Evolutionary conservation across 306 rosid genomes (phyloP), one percentile per base, ranked within the genome.

Genomic region (Cercis canadensis): DNA sequence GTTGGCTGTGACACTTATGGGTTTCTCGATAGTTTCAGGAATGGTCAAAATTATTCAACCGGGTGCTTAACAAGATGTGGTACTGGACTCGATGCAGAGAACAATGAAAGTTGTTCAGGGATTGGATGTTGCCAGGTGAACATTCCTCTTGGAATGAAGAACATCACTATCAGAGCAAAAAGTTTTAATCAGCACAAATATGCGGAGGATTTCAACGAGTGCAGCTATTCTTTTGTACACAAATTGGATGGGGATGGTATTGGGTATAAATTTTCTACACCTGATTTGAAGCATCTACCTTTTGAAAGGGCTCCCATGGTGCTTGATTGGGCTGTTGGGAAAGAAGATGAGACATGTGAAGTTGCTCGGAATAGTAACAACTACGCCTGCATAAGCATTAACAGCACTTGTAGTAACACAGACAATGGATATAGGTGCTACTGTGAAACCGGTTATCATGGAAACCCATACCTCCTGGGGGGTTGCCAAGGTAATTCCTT

Each of bases 301-400:
- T 0, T 3, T 14, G 0, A 15, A 13, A 56, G 0, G 11, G 11
- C 63, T 8, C 84, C 82, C 0, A 2, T 46, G 29, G 81, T 87
- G 6, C 49, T 79, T n/a, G 83, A 84, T 62, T 87, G 92, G 92
- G 65, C 57, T 10, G 76, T 74, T 3, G 29, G 2, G 3, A 24
- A 1, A 24, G 79, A 75, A 21, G 14, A 58, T 0, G 3, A 24
- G 9, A 62, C 45, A 2, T 81, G 91, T 46, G 0, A 4, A 0
- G 7, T 15, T 0, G 77, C 67, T 11, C 1, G 21, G 5, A 39
- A 49, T 1, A 55, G 14, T 17, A 12, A 45, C n/a, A n/a, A n/a
- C n/a, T n/a, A n/a, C n/a, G n/a, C n/a, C n/a, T n/a, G n/a, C n/a
- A n/a, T n/a, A n/a, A n/a, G n/a, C n/a, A n/a, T n/a, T n/a, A n/a